Percentiles rank a stretch among this genome's conserved stretches.
phyloP scores from a whole-genome alignment of 129 eudicot genomes.

The Apium graveolens region DNA sequence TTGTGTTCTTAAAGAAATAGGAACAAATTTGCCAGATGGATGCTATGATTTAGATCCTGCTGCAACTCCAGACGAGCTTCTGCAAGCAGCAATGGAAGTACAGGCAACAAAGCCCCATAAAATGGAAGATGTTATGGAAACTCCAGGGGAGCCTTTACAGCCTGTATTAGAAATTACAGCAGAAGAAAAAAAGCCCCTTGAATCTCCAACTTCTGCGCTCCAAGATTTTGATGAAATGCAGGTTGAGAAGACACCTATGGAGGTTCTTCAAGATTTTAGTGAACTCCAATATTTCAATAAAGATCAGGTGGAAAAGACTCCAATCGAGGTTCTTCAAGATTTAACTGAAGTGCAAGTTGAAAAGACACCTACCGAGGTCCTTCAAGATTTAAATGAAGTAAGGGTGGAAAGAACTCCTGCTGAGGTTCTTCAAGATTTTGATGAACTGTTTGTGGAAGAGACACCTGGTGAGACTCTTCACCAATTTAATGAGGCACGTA shows the following conservation, averaged over 20 bases:
- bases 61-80: conserved; percentile 89
- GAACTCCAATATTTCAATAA: not conserved
- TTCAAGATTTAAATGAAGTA: conserved; percentile 7
- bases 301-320: not conserved
- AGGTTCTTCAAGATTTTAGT: conserved; percentile 1
- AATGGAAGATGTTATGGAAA: conserved; percentile 7
- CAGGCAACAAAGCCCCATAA: conserved; percentile 18
- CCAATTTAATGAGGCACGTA: not conserved
- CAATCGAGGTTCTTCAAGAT: conserved; percentile 10
- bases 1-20: conserved; percentile 55
- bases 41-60: conserved; percentile 99
- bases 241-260: conserved; percentile 7
- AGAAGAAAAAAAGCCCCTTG: conserved; percentile 4
- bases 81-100: conserved; percentile 29
- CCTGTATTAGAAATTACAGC: conserved; percentile 2
- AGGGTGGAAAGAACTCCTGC: not conserved
- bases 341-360: not conserved
- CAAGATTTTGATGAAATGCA: not conserved
- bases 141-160: conserved; percentile 9
- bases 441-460: not conserved
- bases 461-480: not conserved
- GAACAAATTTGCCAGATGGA: conserved; percentile 67
- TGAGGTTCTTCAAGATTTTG: conserved; percentile 9
- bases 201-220: not conserved
- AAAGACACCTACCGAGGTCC: not conserved